Conservation (phyloP, 2,329 filamentous ascomycete species). For the Pseudocercospora fijiensis region DNA sequence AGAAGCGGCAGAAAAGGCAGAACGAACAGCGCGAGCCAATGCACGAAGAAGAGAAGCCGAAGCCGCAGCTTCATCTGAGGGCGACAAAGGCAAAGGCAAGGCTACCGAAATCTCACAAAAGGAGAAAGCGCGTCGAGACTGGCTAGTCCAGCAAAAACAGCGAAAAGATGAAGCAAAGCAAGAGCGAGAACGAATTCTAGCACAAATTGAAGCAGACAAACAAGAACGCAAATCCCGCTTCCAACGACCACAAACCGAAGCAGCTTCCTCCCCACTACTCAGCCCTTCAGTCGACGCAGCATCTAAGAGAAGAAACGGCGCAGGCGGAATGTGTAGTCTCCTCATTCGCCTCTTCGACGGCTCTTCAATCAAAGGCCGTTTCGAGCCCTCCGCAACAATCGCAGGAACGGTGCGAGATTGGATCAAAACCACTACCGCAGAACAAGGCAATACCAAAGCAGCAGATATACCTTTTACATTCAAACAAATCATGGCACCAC, state of each 20-base stretch:
- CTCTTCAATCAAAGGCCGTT: slow-evolving; percentile 70
- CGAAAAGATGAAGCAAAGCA: slow-evolving; percentile 64
- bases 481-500: slow-evolving; percentile 76
- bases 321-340: slow-evolving; percentile 45
- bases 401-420: slow-evolving; percentile 68
- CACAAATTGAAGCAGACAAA: slow-evolving; percentile 75
- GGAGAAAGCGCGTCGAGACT: slow-evolving; percentile 37
- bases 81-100: slow-evolving; percentile 27
- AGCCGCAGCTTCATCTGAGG: slow-evolving; percentile 23
- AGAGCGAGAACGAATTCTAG: slow-evolving; percentile 69
- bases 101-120: slow-evolving; percentile 41
- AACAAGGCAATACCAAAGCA: slow-evolving; percentile 35
- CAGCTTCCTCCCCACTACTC: slow-evolving; percentile 11
- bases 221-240: slow-evolving; percentile 62
- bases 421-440: slow-evolving; percentile 63
- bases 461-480: slow-evolving; percentile 67
- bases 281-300: slow-evolving; percentile 24
- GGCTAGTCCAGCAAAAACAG: slow-evolving; percentile 52
- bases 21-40: slow-evolving; percentile 39
- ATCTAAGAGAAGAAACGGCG: slow-evolving; percentile 20
- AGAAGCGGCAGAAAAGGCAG: slow-evolving; percentile 53
- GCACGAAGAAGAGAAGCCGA: slow-evolving; percentile 42
- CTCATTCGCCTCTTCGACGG: slow-evolving; percentile 85
- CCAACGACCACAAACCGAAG: slow-evolving; percentile 40
- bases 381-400: slow-evolving; percentile 62